Evolutionary conservation across 495 filamentous ascomycete species (phyloP).

Genomic region (Lophiotrema nucula): DNA sequence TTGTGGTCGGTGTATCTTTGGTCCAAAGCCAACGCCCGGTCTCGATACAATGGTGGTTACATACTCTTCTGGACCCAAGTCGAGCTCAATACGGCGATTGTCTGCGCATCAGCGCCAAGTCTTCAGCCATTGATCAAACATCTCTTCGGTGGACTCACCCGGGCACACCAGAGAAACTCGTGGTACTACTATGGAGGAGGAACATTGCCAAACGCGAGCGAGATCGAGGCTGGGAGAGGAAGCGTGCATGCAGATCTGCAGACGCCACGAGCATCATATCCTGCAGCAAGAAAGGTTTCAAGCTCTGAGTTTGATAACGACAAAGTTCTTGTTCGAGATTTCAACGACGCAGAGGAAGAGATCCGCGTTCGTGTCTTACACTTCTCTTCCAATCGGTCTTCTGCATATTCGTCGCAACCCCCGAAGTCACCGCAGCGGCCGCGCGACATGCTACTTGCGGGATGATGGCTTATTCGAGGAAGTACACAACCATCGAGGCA

Average conservation of each 20-base stretch:
- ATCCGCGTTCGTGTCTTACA: slow-evolving; percentile 7
- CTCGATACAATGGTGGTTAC: slow-evolving; percentile 39
- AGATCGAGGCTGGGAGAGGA: neutral
- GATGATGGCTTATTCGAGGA: too few species aligned
- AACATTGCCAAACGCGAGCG: neutral
- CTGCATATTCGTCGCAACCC: slow-evolving; percentile 2
- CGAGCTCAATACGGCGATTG: slow-evolving; percentile 49
- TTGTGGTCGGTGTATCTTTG: slow-evolving; percentile 39
- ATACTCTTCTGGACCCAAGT: slow-evolving; percentile 49
- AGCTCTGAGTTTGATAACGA: neutral
- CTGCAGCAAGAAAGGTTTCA: neutral
- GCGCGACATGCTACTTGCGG: slow-evolving; percentile 13
- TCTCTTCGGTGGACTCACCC: slow-evolving; percentile 12
- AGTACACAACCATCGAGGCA: too few species aligned
- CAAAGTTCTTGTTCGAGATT: neutral
- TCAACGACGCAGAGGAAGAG: slow-evolving; percentile 17
- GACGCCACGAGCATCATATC: slow-evolving; percentile 3
- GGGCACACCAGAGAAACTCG: neutral
- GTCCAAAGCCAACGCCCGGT: neutral
- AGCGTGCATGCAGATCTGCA: neutral
- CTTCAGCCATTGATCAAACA: slow-evolving; percentile 36
- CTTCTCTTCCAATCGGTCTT: slow-evolving; percentile 10
- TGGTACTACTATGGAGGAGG: slow-evolving; percentile 25
- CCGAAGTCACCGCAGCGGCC: slow-evolving; percentile 16
- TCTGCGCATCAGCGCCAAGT: slow-evolving; percentile 47